phyloP scores from a whole-genome alignment of 257 asterid species.

The Solanum tarijense region DNA sequence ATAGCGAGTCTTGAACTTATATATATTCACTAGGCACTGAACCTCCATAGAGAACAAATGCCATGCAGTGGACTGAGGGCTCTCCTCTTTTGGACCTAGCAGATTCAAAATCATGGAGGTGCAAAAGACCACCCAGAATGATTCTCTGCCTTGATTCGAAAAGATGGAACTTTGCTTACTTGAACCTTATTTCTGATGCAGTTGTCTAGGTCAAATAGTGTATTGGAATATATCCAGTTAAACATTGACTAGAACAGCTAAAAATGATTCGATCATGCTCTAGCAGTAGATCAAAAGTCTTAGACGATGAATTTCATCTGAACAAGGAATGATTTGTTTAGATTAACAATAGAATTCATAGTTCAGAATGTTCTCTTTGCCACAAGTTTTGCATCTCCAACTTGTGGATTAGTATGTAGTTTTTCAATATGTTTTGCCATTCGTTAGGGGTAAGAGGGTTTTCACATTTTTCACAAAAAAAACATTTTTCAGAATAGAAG shows the following conservation, averaged over 20 bases:
- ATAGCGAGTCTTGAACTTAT: neutral
- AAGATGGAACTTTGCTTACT: neutral
- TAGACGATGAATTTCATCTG: neutral
- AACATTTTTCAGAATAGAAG: neutral
- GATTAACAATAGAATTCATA: neutral
- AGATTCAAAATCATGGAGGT: neutral
- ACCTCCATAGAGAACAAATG: neutral
- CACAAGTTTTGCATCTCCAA: neutral
- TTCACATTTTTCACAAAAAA: neutral
- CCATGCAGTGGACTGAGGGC: neutral
- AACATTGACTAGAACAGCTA: neutral
- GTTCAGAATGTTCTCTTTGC: neutral
- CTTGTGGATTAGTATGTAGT: neutral
- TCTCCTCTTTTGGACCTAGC: neutral
- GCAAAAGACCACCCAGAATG: neutral
- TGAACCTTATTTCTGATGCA: neutral
- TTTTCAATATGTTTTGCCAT: neutral
- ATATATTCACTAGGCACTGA: neutral
- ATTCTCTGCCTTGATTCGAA: neutral
- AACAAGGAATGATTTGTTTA: neutral
- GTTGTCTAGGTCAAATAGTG: neutral
- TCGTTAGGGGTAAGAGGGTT: neutral
- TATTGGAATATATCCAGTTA: neutral
- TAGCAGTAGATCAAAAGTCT: neutral
- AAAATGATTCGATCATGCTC: neutral